Evolutionary conservation across 306 rosid species (phyloP), one percentile per base, ranked within the genome.

Genomic region (Vachellia pachyceras): DNA sequence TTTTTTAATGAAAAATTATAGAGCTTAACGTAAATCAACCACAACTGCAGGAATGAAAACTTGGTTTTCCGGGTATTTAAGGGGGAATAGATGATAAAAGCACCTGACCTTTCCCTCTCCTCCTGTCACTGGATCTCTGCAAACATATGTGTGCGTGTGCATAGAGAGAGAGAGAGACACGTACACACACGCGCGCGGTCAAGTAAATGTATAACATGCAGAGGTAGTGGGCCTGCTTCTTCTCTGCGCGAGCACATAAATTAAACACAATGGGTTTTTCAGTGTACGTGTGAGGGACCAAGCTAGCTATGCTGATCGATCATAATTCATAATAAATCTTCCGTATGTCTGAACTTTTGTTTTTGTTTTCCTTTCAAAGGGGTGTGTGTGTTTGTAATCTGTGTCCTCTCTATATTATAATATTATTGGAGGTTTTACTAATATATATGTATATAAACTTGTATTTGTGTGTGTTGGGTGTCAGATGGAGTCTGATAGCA

Each of bases 401-500:
- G 47, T 7, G 12, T 44, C 12, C 7, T 44, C 15, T 46, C 17
- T 12, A 57, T 57, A n/a, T 8, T 52, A 52, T 54, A 1, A 52
- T n/a, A 7, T n/a, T 5, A 5, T 5, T 25, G 39, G 37, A 60
- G 9, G 9, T 29, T 13, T 29, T 13, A 12, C 39, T 54, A 18
- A 15, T 1, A 5, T 54, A 15, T 1, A 5, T 54, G 3, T 14
- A 7, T n/a, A 0, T 18, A 54, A 54, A 54, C 3, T 54, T 54
- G 11, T 54, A 1, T 7, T 22, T 23, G 0, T 4, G 3, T 11
- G 3, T 46, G 3, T 46, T 11, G 33, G 33, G 33, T 29, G 33
- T 70, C 40, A 70, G 75, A 25, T 70, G 75, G 75, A 29, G 18
- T 44, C 41, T 70, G 3, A 70, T 70, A 45, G 75, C 75, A 2